Base-by-base conservation (phyloP, 2,329 filamentous ascomycete genomes). In the Aspergillus intermedius region DNA sequence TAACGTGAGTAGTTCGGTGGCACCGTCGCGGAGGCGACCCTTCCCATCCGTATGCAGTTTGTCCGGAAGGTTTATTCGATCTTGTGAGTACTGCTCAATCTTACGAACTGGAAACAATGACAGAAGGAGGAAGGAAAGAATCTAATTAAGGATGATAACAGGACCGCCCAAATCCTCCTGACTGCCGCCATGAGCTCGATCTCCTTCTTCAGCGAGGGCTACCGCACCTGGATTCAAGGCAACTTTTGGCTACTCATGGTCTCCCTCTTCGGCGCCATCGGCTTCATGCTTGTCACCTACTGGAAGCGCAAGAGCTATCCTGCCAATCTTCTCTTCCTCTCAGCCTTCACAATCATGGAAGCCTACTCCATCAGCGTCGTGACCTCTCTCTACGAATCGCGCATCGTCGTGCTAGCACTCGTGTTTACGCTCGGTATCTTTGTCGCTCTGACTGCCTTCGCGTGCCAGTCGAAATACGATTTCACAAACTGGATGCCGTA, bases 401-500 rank as follows among this genome's bases (percentile, higher is more conserved):
- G 77, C 45, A 85, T 97, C 63, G 93, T 98, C 19, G 79, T 98
- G 43, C 86, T 95, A 71, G 93, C 93, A 13, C 84, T 95, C 30
- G 72, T 95, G 56, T 82, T 98, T 49, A 98, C 93, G 1, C 68
- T 83, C 8, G 82, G 75, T 46, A 81, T 84, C 59, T 85, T 85
- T 61, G 70, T 84, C 42, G 79, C 77, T 25, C 67, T 85, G 49
- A 84, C 80, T 3, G 71, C 91, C 41, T 97, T 98, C 68, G 93
- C 93, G 44, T 95, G 91, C 80, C 93, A 98, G 76, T 88, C 87
- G 56, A 95, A 94, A 70, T 98, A 98, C 67, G 93, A 98, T 76
- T 98, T 98, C 68, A 97, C 91, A 1, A 86, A 82, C 55, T 98
- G 93, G 91, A 88, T 91, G 77, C 91, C 93, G 15, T 97, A 96